Evolutionary conservation across 176 grass and related monocot species (phyloP).

Genomic region (Bromus sterilis): DNA sequence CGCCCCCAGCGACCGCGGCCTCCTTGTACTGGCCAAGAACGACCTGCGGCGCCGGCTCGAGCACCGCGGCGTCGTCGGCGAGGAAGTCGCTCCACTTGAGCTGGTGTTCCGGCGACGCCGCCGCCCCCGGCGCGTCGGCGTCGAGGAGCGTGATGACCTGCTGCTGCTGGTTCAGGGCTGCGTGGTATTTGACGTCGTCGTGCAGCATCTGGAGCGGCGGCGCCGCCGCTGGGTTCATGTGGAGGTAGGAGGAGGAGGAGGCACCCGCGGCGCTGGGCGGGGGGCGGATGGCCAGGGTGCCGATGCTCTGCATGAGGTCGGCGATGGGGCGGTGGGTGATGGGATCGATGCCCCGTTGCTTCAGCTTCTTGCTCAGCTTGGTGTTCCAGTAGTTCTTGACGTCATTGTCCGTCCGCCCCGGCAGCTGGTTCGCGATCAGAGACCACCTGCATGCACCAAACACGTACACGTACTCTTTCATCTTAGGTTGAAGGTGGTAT

Average conservation of each 20-base stretch:
- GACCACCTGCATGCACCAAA: conserved; percentile 65
- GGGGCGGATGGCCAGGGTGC: conserved; percentile 33
- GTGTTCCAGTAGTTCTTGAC: conserved; percentile 99
- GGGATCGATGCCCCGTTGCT: conserved; percentile 85
- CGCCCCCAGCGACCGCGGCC: not conserved
- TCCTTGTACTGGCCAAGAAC: conserved; percentile 18
- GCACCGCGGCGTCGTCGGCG: conserved; percentile 12
- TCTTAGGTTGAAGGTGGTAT: not conserved
- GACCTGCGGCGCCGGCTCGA: conserved; percentile 25
- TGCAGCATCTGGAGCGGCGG: conserved; percentile 19
- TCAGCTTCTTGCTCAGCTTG: conserved; percentile 84
- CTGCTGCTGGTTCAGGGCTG: not conserved
- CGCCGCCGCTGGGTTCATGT: not conserved
- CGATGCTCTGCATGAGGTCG: conserved; percentile 67
- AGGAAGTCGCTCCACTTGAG: conserved; percentile 35
- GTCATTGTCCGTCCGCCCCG: conserved; percentile 91
- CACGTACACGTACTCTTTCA: not conserved
- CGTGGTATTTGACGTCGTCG: conserved; percentile 41
- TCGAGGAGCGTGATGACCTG: conserved; percentile 16
- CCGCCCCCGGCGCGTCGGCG: conserved; percentile 2
- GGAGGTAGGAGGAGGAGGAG: conserved; percentile 18
- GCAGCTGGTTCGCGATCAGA: conserved; percentile 85
- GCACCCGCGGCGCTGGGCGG: not conserved
- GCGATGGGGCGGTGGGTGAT: conserved; percentile 93
- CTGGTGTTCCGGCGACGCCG: conserved; percentile 1